Conservation (phyloP, 148 eudicot genomes). For the Bassia scoparia region DNA sequence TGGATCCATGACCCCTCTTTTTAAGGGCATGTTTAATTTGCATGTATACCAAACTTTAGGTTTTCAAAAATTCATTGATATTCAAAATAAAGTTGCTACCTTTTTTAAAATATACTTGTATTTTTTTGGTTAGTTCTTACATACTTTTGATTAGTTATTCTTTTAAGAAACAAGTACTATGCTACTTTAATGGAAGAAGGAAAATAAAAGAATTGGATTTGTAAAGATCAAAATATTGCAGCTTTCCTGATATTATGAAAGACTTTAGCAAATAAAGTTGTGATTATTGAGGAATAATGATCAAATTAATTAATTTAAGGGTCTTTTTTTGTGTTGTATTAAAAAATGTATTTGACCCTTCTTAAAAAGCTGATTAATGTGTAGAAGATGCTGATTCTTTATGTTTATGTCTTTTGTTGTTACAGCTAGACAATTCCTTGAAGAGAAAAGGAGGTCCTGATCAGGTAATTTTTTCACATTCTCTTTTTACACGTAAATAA, state of each 20-base stretch:
- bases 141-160: slow-evolving; percentile 15
- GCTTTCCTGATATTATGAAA: slow-evolving; percentile 20
- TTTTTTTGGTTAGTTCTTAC: slow-evolving; percentile 11
- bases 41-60: slow-evolving; percentile 13
- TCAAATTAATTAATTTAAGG: neutral
- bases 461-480: slow-evolving; percentile 35
- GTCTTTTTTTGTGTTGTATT: neutral
- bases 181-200: neutral
- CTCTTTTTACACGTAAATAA: no score
- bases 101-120: no score
- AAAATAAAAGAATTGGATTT: slow-evolving; percentile 2
- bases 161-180: slow-evolving; percentile 25
- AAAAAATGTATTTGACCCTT: slow-evolving; percentile 19
- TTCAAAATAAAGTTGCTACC: slow-evolving; percentile 30
- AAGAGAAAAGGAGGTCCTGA: slow-evolving; percentile 66
- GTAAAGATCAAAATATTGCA: slow-evolving; percentile 17
- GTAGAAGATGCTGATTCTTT: slow-evolving; percentile 25
- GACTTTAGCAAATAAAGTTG: neutral
- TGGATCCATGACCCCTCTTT: slow-evolving; percentile 45
- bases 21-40: slow-evolving; percentile 38
- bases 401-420: slow-evolving; percentile 15
- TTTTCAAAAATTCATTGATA: neutral
- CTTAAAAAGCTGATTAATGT: slow-evolving; percentile 22
- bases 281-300: slow-evolving; percentile 32
- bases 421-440: slow-evolving; percentile 64